Percentiles rank a stretch among this genome's conserved stretches.
Conservation (phyloP, 2,329 filamentous ascomycete species). For the Scedosporium dehoogii region DNA sequence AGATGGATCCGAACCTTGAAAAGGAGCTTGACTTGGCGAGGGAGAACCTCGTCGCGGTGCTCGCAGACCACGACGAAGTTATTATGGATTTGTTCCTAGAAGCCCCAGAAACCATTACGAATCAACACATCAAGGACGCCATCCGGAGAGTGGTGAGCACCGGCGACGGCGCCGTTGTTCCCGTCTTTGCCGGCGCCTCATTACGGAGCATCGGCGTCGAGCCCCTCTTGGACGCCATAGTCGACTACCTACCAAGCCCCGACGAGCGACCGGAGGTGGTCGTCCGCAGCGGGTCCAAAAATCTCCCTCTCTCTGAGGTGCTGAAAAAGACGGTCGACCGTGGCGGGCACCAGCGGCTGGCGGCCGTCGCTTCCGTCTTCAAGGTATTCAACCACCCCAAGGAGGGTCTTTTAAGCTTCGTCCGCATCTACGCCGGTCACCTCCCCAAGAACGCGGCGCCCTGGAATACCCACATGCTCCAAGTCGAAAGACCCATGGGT, state of each 20-base stretch:
- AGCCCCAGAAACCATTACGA: slow-evolving; percentile 62
- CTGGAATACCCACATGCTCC: slow-evolving; percentile 77
- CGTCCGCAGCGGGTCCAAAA: slow-evolving; percentile 56
- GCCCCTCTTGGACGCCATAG: slow-evolving; percentile 77
- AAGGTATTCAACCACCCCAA: slow-evolving; percentile 87
- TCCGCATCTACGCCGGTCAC: slow-evolving; percentile 81
- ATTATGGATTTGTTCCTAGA: slow-evolving; percentile 81
- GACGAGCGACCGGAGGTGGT: slow-evolving; percentile 70
- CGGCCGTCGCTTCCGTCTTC: slow-evolving; percentile 63
- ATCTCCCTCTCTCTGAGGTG: slow-evolving; percentile 23
- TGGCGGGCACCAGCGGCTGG: slow-evolving; percentile 22
- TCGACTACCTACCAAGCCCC: slow-evolving; percentile 79
- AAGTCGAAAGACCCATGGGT: slow-evolving; percentile 70
- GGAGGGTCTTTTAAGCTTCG: slow-evolving; percentile 80
- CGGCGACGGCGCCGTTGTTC: slow-evolving; percentile 64
- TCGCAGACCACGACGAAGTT: slow-evolving; percentile 81
- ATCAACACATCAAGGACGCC: slow-evolving; percentile 58
- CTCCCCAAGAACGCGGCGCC: slow-evolving; percentile 64
- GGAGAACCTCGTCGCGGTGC: slow-evolving; percentile 65
- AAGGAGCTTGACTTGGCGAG: slow-evolving; percentile 66
- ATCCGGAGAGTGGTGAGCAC: slow-evolving; percentile 62
- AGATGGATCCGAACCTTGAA: slow-evolving; percentile 14
- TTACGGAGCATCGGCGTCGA: slow-evolving; percentile 92
- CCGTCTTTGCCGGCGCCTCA: slow-evolving; percentile 84
- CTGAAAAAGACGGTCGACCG: slow-evolving; percentile 29